These are phyloP conservation scores for Stemphylium vesicarium DNA, from an alignment of 2,329 filamentous ascomycete genomes.

Conservation along the genomic window DNA sequence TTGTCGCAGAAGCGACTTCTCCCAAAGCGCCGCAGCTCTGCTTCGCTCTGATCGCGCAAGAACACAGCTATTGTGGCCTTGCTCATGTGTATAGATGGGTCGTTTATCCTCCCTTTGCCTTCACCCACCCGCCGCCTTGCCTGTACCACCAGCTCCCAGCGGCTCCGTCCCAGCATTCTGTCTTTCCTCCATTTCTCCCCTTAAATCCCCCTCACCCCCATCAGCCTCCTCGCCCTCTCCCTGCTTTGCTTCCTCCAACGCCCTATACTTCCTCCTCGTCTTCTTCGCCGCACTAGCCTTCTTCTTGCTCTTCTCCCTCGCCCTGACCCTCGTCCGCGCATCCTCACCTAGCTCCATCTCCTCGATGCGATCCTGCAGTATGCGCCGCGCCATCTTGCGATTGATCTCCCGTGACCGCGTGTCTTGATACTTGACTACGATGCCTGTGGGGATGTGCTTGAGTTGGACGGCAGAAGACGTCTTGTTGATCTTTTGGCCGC, in stretches of 20 bases:
- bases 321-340: conserved; percentile 70
- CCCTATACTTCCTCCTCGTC: conserved; percentile 74
- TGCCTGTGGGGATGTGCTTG: conserved; percentile 85
- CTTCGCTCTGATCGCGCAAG: too few species aligned
- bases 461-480: conserved; percentile 94
- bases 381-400: conserved; percentile 78
- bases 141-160: neutral
- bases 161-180: conserved; percentile 4
- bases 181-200: conserved; percentile 15
- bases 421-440: conserved; percentile 92
- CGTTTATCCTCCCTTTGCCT: neutral
- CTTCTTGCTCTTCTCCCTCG: conserved; percentile 67
- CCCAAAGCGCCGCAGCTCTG: too few species aligned
- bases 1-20: too few species aligned
- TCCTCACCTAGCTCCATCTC: conserved; percentile 72
- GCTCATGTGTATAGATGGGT: neutral
- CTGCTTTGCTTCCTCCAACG: conserved; percentile 70
- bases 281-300: conserved; percentile 83
- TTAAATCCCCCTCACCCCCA: conserved; percentile 52
- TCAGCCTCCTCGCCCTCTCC: conserved; percentile 61
- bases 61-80: neutral
- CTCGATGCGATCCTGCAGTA: conserved; percentile 81
- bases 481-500: conserved; percentile 99
- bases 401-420: conserved; percentile 89
- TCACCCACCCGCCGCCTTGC: conserved; percentile 7